A percentile compares a stretch with the other conserved stretches of the same genome.
These are phyloP conservation scores for Berkeleyomyces basicola DNA, from an alignment of 2,329 filamentous ascomycete genomes.

Conservation along the genomic window DNA sequence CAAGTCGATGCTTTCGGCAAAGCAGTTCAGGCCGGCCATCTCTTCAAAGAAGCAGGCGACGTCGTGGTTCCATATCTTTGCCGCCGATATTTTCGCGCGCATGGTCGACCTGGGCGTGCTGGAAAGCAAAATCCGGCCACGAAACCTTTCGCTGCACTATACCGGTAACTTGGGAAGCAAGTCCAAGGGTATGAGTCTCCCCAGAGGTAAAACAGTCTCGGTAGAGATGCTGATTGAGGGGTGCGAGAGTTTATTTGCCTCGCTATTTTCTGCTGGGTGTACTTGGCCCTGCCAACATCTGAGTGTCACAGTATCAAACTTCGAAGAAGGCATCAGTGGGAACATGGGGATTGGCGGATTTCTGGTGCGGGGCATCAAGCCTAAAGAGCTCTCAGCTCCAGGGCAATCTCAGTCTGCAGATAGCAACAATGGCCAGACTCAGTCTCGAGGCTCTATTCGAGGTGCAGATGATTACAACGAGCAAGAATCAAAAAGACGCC, in stretches of 20 bases:
- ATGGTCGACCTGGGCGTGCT: constrained; percentile 80
- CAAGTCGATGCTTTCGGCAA: constrained; percentile 94
- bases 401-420: background rate
- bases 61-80: constrained; percentile 82
- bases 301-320: constrained; percentile 75
- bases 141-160: constrained; percentile 71
- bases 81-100: constrained; percentile 75
- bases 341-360: constrained; percentile 80
- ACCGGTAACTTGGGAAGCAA: constrained; percentile 55
- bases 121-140: constrained; percentile 74
- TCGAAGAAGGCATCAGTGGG: constrained; percentile 70
- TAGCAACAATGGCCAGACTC: background rate
- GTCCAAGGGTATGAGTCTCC: constrained; percentile 62
- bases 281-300: constrained; percentile 85
- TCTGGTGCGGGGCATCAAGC: constrained; percentile 43
- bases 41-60: constrained; percentile 59
- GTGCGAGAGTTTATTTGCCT: constrained; percentile 38
- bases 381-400: background rate
- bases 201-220: constrained; percentile 55
- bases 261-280: constrained; percentile 54
- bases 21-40: constrained; percentile 80
- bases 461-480: background rate
- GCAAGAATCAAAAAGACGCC: constrained; percentile 2
- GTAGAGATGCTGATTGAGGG: constrained; percentile 29
- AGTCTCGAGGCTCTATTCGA: background rate